phyloP scores from a whole-genome alignment of 768 basidiomycete species.

The Calocybe gangraenosa region DNA sequence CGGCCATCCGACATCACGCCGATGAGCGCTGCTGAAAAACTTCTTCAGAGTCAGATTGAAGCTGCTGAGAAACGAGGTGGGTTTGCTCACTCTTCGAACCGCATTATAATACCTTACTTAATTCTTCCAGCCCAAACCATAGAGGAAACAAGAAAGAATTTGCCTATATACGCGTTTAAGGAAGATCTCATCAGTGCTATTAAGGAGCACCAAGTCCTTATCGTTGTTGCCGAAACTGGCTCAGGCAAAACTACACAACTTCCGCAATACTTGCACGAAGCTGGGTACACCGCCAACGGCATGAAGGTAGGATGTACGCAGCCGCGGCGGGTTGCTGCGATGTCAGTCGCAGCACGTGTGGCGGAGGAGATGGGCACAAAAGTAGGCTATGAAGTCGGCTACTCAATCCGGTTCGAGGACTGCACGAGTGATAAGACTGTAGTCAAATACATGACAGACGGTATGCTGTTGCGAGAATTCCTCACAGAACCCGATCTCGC shows the following conservation, averaged over 20 bases:
- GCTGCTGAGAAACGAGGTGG: slow-evolving; percentile 87
- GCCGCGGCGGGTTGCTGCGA: slow-evolving; percentile 96
- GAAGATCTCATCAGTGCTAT: slow-evolving; percentile 88
- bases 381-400: slow-evolving; percentile 98
- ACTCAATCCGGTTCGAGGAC: slow-evolving; percentile 99
- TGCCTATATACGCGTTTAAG: slow-evolving; percentile 89
- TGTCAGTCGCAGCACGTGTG: slow-evolving; percentile 98
- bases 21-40: slow-evolving; percentile 81
- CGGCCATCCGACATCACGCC: slow-evolving; percentile 57
- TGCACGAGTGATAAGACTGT: slow-evolving; percentile 99
- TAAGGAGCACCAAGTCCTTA: slow-evolving; percentile 87
- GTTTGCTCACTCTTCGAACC: slow-evolving; percentile 18
- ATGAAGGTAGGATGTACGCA: slow-evolving; percentile 95
- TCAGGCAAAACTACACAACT: slow-evolving; percentile 99
- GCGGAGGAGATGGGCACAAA: slow-evolving; percentile 98
- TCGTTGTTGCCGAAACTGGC: slow-evolving; percentile 97
- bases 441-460: slow-evolving; percentile 99
- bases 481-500: slow-evolving; percentile 96
- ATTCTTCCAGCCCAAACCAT: slow-evolving; percentile 67
- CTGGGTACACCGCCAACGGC: slow-evolving; percentile 87
- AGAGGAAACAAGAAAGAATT: slow-evolving; percentile 88
- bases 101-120: slow-evolving; percentile 1
- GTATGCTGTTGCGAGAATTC: slow-evolving; percentile 96
- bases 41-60: slow-evolving; percentile 84
- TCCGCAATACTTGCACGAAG: slow-evolving; percentile 97